These are phyloP conservation scores for Magnolia sinica DNA, from an alignment of 164 flowering plant species.

Conservation along the genomic window DNA sequence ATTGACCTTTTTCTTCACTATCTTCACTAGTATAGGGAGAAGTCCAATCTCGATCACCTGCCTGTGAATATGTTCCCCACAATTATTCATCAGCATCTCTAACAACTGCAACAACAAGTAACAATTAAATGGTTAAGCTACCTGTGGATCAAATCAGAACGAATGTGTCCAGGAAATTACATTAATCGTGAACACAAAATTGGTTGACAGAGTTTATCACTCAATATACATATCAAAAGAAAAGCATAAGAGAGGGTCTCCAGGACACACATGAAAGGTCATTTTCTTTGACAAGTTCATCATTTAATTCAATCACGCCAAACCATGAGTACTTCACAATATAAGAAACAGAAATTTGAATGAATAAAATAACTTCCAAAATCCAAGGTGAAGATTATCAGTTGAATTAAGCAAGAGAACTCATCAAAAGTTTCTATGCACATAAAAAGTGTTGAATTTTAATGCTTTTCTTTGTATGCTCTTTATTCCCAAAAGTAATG, in stretches of 20 bases:
- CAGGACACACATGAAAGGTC: neutral
- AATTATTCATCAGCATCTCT: conserved; percentile 95
- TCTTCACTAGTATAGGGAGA: conserved; percentile 81
- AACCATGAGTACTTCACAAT: neutral
- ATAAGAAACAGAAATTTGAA: neutral
- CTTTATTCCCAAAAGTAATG: neutral
- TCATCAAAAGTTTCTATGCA: neutral
- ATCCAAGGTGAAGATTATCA: neutral
- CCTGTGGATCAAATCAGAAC: neutral
- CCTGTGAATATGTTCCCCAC: conserved; percentile 78
- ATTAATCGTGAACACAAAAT: neutral
- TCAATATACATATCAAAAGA: neutral
- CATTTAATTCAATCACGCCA: neutral
- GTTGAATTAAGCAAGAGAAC: neutral
- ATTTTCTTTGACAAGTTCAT: neutral
- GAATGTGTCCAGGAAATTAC: neutral
- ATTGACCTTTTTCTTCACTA: conserved; percentile 92
- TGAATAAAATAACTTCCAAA: neutral
- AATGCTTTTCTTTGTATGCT: neutral
- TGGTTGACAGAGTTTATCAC: neutral
- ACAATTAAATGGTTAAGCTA: conserved; percentile 4
- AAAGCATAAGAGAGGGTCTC: neutral
- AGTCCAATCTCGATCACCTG: conserved; percentile 72
- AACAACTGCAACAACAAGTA: conserved; percentile 53
- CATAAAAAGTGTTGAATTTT: neutral